These are phyloP conservation scores for Penicillium sp. DNA, from an alignment of 2,329 filamentous ascomycete genomes.

Conservation along the genomic window DNA sequence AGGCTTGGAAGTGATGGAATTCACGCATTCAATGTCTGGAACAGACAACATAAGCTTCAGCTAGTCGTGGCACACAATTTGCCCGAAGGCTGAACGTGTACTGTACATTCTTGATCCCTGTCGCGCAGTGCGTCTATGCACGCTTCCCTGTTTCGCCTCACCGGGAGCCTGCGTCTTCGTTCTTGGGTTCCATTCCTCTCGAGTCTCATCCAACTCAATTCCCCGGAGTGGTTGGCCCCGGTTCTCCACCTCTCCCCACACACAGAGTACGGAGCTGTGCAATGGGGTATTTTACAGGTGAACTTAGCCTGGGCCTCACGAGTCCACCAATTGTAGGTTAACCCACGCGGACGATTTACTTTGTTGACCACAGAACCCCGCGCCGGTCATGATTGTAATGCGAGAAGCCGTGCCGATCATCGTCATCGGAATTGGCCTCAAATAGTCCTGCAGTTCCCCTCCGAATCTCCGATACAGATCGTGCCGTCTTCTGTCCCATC, in stretches of 20 bases:
- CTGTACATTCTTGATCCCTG: constrained; percentile 3
- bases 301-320: neutral
- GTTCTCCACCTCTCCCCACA: neutral
- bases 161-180: constrained; percentile 13
- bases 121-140: neutral
- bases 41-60: neutral
- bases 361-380: neutral
- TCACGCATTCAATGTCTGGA: neutral
- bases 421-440: constrained; percentile 10
- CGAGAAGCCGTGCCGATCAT: neutral
- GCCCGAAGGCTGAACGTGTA: neutral
- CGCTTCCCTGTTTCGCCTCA: constrained; percentile 9
- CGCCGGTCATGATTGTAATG: neutral
- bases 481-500: neutral
- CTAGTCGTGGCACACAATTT: neutral
- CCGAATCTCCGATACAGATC: neutral
- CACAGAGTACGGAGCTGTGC: neutral
- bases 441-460: constrained; percentile 18
- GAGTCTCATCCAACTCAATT: neutral
- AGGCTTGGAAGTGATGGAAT: neutral
- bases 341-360: neutral
- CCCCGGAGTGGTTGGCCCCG: neutral
- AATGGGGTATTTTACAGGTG: neutral
- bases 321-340: neutral
- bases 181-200: neutral